Evolutionary conservation across 2,329 filamentous ascomycete species (phyloP).

Genomic region (Colletotrichum salicis): DNA sequence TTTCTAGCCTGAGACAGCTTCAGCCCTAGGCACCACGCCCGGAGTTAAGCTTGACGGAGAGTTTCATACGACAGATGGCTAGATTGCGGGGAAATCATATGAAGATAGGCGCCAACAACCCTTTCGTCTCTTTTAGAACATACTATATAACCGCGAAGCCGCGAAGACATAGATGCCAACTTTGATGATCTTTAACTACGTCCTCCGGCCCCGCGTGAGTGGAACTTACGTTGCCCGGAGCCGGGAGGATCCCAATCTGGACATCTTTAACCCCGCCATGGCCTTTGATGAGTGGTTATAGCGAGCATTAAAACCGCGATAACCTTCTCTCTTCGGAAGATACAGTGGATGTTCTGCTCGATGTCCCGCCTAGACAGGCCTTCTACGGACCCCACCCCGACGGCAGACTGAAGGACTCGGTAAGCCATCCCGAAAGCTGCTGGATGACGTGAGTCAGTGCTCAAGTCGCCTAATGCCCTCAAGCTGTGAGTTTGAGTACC

Average conservation of each 20-base stretch:
- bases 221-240: background rate
- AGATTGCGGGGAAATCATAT: background rate
- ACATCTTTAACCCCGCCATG: background rate
- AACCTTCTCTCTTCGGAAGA: background rate
- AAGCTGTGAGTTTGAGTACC: too few relatives aligned
- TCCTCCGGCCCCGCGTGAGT: background rate
- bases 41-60: constrained; percentile 9
- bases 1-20: background rate
- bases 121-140: background rate
- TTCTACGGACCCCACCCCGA: background rate
- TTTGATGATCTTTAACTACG: background rate
- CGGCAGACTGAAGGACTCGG: background rate
- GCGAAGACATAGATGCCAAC: background rate
- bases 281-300: background rate
- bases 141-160: background rate
- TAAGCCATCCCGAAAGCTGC: background rate
- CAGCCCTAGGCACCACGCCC: background rate
- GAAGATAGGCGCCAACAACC: background rate
- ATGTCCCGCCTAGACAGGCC: background rate
- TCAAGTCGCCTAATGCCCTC: background rate
- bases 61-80: background rate
- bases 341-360: too few relatives aligned
- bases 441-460: background rate
- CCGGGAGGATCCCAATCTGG: background rate
- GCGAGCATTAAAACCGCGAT: background rate